Percentiles rank a stretch among this genome's conserved stretches.
These are phyloP conservation scores for Scedosporium minutisporum DNA, from an alignment of 2,329 filamentous ascomycete species.

Conservation along the genomic window DNA sequence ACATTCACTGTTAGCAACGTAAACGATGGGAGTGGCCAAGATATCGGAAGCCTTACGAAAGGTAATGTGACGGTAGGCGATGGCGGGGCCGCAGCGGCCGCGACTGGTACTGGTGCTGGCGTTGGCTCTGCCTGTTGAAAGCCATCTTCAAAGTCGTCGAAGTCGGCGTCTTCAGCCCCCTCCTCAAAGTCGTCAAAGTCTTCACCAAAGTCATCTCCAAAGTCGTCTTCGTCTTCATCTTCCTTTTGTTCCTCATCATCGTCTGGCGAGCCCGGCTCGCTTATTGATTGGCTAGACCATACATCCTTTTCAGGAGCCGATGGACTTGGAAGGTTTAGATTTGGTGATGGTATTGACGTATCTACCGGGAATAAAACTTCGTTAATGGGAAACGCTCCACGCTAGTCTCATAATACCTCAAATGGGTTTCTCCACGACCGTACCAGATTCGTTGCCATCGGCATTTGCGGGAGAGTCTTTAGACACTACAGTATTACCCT, in stretches of 20 bases:
- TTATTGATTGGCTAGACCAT: not conserved
- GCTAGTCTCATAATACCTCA: not conserved
- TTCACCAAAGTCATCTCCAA: constrained; percentile 43
- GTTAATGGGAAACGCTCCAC: not conserved
- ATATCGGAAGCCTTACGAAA: constrained; percentile 26
- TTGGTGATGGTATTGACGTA: constrained; percentile 14
- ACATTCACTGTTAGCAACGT: constrained; percentile 1
- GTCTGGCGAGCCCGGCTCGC: constrained; percentile 5
- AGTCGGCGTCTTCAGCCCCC: constrained; percentile 43
- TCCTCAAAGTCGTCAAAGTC: constrained; percentile 57
- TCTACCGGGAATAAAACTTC: constrained; percentile 4
- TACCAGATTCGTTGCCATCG: not conserved
- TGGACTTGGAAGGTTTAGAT: constrained; percentile 20
- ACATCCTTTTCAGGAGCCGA: constrained; percentile 4
- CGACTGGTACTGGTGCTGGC: constrained; percentile 16
- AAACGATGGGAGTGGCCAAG: not conserved
- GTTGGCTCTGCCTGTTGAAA: constrained; percentile 49
- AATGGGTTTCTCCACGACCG: not conserved
- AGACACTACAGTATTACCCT: not conserved
- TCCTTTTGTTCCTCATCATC: not conserved
- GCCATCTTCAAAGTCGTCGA: constrained; percentile 64
- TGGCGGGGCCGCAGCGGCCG: constrained; percentile 20
- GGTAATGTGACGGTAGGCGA: constrained; percentile 28
- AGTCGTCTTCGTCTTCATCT: constrained; percentile 22
- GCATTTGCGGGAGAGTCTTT: not conserved